A percentile compares a stretch with the other conserved stretches of the same genome.
phyloP scores from a whole-genome alignment of 2,329 filamentous ascomycete species.

The Phaeosphaeria sp. region DNA sequence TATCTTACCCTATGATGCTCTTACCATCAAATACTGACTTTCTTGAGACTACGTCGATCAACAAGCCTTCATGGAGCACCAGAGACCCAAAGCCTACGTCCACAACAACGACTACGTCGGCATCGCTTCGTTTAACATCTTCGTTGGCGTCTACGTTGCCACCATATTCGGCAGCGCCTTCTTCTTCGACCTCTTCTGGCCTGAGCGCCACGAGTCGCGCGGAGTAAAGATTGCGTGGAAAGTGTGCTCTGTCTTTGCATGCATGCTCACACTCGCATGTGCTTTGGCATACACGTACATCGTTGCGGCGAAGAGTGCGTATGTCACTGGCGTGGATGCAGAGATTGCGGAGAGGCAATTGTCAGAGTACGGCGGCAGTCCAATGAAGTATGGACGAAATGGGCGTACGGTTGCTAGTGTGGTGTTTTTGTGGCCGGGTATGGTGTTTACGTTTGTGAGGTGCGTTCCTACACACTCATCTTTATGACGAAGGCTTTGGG shows the following conservation, averaged over 20 bases:
- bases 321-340: conserved; percentile 52
- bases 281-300: conserved; percentile 61
- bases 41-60: conserved; percentile 61
- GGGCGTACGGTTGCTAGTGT: conserved; percentile 58
- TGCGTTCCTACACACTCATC: conserved; percentile 20
- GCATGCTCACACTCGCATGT: conserved; percentile 55
- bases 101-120: conserved; percentile 65
- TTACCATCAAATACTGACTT: conserved; percentile 1
- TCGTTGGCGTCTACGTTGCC: conserved; percentile 63
- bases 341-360: conserved; percentile 42
- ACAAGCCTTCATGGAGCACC: conserved; percentile 55
- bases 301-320: conserved; percentile 55
- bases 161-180: conserved; percentile 66
- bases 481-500: not conserved
- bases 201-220: conserved; percentile 58
- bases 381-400: conserved; percentile 57
- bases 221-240: conserved; percentile 63
- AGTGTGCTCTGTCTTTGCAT: conserved; percentile 58
- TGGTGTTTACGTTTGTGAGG: conserved; percentile 57
- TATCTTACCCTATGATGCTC: conserved; percentile 33
- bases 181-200: conserved; percentile 70
- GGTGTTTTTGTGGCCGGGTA: conserved; percentile 62
- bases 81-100: conserved; percentile 51
- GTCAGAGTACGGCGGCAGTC: conserved; percentile 46
- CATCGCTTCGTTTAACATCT: conserved; percentile 62